Evolutionary conservation across 2,329 filamentous ascomycete species (phyloP).

Genomic region (Cordyceps cateniannulata): DNA sequence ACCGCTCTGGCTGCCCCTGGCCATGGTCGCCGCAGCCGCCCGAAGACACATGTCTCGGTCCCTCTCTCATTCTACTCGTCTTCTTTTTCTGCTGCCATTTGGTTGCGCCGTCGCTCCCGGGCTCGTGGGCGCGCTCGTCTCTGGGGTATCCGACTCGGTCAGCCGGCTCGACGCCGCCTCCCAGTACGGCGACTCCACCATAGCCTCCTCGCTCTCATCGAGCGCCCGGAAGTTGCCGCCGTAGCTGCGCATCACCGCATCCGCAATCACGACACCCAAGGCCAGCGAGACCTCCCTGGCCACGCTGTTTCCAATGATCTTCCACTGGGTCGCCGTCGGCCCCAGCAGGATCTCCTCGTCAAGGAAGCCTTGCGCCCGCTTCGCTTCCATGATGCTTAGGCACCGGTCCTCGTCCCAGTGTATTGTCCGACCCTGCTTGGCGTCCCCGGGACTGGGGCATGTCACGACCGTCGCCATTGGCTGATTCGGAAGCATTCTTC

Average conservation of each 20-base stretch:
- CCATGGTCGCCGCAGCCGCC: background rate
- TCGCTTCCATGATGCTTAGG: constrained; percentile 58
- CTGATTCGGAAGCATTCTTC: constrained; percentile 42
- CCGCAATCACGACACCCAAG: constrained; percentile 56
- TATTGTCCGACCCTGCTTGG: constrained; percentile 45
- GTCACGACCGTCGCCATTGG: constrained; percentile 63
- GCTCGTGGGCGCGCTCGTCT: background rate
- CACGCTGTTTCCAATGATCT: constrained; percentile 71
- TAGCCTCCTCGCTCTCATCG: background rate
- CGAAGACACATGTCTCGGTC: background rate
- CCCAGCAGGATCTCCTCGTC: constrained; percentile 68
- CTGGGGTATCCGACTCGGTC: background rate
- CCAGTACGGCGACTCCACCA: background rate
- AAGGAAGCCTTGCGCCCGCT: constrained; percentile 62
- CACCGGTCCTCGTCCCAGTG: constrained; percentile 62
- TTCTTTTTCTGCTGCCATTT: background rate
- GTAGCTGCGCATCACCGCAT: constrained; percentile 37
- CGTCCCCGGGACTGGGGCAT: constrained; percentile 40
- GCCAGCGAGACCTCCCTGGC: constrained; percentile 61
- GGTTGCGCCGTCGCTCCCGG: background rate
- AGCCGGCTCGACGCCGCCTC: background rate
- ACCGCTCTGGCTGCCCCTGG: background rate
- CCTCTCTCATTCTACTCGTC: background rate
- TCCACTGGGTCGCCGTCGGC: constrained; percentile 45
- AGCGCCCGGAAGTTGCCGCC: background rate